Conservation (phyloP, 768 basidiomycete species). For the Dendrothele bispora region DNA sequence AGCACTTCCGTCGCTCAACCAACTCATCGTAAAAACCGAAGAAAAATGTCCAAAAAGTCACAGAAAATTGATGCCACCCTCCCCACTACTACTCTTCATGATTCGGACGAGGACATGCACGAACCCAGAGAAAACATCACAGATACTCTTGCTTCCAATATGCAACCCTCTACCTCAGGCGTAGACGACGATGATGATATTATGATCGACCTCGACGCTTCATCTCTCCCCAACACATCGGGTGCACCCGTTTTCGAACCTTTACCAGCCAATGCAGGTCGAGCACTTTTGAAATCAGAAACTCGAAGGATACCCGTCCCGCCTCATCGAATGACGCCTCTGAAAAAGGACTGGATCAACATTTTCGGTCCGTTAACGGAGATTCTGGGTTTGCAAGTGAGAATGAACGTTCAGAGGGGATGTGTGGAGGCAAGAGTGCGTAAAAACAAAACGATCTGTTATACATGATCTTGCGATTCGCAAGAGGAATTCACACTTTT, state of each 20-base stretch:
- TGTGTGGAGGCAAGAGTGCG: slow-evolving; percentile 91
- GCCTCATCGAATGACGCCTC: slow-evolving; percentile 94
- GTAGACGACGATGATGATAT: slow-evolving; percentile 60
- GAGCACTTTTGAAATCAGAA: slow-evolving; percentile 72
- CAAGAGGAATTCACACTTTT: too few relatives aligned
- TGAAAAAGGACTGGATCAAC: slow-evolving; percentile 95
- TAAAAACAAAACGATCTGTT: too few relatives aligned
- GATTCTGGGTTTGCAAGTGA: slow-evolving; percentile 89
- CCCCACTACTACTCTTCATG: slow-evolving; percentile 12
- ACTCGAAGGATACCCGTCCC: slow-evolving; percentile 89
- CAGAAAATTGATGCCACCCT: too few relatives aligned
- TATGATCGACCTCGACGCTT: slow-evolving; percentile 43
- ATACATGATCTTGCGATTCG: too few relatives aligned
- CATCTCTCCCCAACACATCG: slow-evolving; percentile 40
- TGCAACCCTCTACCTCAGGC: slow-evolving; percentile 3
- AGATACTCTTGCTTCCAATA: slow-evolving; percentile 12
- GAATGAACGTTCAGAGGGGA: slow-evolving; percentile 92
- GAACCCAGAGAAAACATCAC: slow-evolving; percentile 15
- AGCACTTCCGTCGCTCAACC: slow-evolving; percentile 13
- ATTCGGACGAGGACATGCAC: slow-evolving; percentile 31
- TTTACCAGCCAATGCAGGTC: slow-evolving; percentile 57
- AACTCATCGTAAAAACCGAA: slow-evolving; percentile 37
- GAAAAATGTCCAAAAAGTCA: slow-evolving; percentile 45
- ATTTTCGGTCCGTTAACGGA: slow-evolving; percentile 96
- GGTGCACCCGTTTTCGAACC: slow-evolving; percentile 70